These are phyloP conservation scores for Garcia nutans DNA, from an alignment of 345 rosid species.

Conservation along the genomic window DNA sequence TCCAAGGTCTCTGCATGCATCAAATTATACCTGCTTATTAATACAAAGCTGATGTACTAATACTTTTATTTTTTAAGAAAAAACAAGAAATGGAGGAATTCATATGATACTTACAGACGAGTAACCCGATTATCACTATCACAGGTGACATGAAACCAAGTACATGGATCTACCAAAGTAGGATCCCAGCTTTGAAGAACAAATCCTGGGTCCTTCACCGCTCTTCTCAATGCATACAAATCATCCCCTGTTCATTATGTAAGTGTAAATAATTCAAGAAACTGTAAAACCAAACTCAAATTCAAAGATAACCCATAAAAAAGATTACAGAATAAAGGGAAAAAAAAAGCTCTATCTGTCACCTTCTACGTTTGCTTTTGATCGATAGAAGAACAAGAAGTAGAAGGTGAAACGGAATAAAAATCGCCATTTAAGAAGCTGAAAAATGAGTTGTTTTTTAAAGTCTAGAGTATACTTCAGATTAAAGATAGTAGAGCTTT, in stretches of 20 bases:
- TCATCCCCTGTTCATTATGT: constrained; percentile 56
- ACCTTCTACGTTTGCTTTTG: constrained; percentile 58
- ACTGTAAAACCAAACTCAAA: no score
- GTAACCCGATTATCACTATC: constrained; percentile 58
- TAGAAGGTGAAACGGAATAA: constrained; percentile 24
- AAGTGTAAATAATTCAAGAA: neutral
- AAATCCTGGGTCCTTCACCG: constrained; percentile 63
- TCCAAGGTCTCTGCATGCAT: constrained; percentile 62
- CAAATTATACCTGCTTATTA: neutral
- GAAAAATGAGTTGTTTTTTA: neutral
- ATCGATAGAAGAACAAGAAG: constrained; percentile 21
- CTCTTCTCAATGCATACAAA: constrained; percentile 57
- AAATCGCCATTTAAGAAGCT: constrained; percentile 31
- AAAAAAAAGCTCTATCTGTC: neutral
- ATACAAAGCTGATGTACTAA: no score
- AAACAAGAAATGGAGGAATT: neutral
- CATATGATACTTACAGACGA: constrained; percentile 46
- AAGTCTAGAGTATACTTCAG: neutral
- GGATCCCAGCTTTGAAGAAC: constrained; percentile 80
- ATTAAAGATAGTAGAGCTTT: neutral
- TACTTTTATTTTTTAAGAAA: no score
- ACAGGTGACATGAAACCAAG: constrained; percentile 81
- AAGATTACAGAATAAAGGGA: neutral
- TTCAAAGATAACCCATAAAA: no score
- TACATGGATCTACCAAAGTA: constrained; percentile 70